Base-by-base conservation (phyloP, 2,329 filamentous ascomycete species). In the Ophiostoma triangulosporum region DNA sequence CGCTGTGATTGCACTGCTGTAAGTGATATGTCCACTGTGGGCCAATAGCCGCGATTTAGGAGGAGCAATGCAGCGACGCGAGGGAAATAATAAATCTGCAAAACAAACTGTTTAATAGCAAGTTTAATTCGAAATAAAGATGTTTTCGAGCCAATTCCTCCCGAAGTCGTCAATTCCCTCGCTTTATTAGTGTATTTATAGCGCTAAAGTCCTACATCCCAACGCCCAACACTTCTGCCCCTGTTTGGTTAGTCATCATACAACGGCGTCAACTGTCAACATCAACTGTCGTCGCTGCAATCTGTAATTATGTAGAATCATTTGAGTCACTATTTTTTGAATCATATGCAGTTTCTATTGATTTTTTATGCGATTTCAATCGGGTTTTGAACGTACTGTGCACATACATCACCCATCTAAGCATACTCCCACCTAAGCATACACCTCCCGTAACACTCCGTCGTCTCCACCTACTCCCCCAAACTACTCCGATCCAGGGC, bases 81-180 rank as follows among this genome's bases (percentile, higher is more conserved):
- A 50, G 17, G 14, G 11, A 45, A 48, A 51, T 38, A 50, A 50
- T 29, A 20, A 48, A 24, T 51, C 12, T 12, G 14, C 15, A 20
- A 50, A 50, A 53, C 38, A 53, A 54, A 38, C 6, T 4, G 2
- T n/a, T 27, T 43, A 52, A 53, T 46, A 12, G 3, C 15, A 29
- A 17, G 11, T 29, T 46, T 29, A 31, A 46, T 3, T 29, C 6
- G 11, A 20, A 45, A 22, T 29, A 8, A 31, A 46, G 29, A 26
- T 46, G 48, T 46, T 56, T 51, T 57, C 54, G 51, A 56, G 54
- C 51, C 56, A 56, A 57, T 56, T 54, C 49, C 51, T 51, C 56
- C 56, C 56, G 56, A 57, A 55, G 38, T 56, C 56, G 51, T 46
- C 51, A 46, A 54, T 57, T 57, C 51, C 36, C 54, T 54, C 54